A percentile compares a stretch with the other conserved stretches of the same genome.
Conservation (phyloP, 306 rosid genomes). For the Sindora glabra region DNA sequence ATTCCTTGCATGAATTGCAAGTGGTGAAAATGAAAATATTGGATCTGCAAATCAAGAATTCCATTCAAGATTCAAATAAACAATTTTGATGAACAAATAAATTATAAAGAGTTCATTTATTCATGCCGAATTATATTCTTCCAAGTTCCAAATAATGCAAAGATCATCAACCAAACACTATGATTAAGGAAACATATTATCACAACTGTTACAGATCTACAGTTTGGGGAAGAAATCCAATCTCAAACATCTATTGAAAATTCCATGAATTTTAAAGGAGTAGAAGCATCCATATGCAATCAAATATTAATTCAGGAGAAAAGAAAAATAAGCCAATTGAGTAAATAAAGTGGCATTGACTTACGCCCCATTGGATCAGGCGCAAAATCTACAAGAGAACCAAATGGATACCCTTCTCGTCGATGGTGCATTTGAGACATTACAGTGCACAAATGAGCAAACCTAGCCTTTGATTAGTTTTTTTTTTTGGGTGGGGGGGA, state of each 20-base stretch:
- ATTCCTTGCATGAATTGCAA: constrained; percentile 96
- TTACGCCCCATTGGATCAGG: constrained; percentile 93
- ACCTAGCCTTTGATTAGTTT: constrained; percentile 84
- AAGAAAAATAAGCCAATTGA: background rate
- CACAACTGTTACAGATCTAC: background rate
- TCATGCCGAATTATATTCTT: background rate
- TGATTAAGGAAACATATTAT: background rate
- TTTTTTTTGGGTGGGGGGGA: no score
- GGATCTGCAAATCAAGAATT: constrained; percentile 58
- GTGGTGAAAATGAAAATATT: constrained; percentile 90
- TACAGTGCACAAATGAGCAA: constrained; percentile 97
- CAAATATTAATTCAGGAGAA: background rate
- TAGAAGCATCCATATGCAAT: background rate
- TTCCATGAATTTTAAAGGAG: no score
- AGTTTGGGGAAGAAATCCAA: no score
- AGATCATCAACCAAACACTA: background rate
- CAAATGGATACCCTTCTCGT: constrained; percentile 96
- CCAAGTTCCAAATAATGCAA: background rate
- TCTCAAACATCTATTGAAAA: no score
- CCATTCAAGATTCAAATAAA: background rate
- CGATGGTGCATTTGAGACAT: constrained; percentile 99
- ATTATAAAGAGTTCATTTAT: background rate
- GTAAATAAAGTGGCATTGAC: constrained; percentile 26
- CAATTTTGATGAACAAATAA: background rate
- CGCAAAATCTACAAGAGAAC: constrained; percentile 97